Conservation (phyloP, 495 filamentous ascomycete genomes). For the Trichoderma reesei region DNA sequence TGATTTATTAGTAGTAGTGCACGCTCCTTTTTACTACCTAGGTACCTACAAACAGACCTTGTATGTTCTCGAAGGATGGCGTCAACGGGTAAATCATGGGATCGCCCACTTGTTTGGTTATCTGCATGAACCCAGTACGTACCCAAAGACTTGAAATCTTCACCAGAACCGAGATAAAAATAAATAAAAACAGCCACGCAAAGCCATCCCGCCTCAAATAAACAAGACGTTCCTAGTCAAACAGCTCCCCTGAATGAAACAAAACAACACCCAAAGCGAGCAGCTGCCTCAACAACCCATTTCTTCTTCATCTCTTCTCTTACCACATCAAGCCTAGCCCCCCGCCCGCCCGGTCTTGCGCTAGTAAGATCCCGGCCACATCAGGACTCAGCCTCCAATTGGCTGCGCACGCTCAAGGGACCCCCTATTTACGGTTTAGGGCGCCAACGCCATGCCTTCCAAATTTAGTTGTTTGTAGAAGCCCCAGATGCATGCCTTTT, state of each 20-base stretch:
- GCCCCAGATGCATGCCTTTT: background rate
- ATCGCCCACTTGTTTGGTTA: background rate
- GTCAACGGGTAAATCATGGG: background rate
- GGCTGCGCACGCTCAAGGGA: background rate
- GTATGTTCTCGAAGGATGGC: background rate
- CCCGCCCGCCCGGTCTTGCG: background rate
- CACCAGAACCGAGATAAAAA: background rate
- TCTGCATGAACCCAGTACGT: background rate
- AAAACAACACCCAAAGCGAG: background rate
- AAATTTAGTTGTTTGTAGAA: background rate
- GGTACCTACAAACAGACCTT: background rate
- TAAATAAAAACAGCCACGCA: background rate
- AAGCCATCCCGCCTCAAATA: background rate
- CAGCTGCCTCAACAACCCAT: too few relatives aligned
- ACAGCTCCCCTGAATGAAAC: conserved; percentile 4
- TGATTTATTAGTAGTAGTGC: background rate
- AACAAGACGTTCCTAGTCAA: background rate
- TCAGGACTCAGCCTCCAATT: background rate
- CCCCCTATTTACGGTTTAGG: background rate
- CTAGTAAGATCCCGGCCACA: background rate
- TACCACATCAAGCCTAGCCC: background rate
- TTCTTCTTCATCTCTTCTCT: background rate
- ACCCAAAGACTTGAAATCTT: background rate
- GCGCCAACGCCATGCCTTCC: background rate
- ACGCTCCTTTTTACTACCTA: background rate